Base-by-base conservation (phyloP, 768 basidiomycete species). In the Atractiella rhizophila region DNA sequence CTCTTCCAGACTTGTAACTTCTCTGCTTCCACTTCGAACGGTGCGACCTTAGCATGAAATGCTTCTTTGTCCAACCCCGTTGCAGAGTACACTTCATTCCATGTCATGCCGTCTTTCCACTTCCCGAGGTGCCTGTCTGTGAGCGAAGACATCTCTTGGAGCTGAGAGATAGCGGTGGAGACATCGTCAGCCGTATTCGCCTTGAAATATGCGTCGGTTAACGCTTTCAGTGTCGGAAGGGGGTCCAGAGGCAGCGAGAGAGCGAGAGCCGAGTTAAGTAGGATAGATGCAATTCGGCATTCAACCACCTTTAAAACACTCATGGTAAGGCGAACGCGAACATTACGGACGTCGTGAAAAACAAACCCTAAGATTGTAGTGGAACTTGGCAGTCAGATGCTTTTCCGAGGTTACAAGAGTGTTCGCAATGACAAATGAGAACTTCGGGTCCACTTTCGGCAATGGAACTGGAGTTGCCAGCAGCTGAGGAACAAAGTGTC, bases 1-100 rank as follows among this genome's bases (percentile, higher is more conserved):
- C 83, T 70, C 49, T 74, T 74, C 64, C 77, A 80, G 13, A 86
- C 59, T 54, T 81, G 74, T 63, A 83, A 83, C 29, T 25, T 43
- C 7, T 39, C 37, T 13, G 46, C 44, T 35, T 44, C 46, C 28
- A 47, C 43, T 21, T 47, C 46, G 24, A 47, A 47, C n/a, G n/a
- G n/a, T n/a, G n/a, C n/a, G n/a, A n/a, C n/a, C 28, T 37, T 32
- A 9, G 43, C 28, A 32, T 47, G 46, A 33, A 47, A 47, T 15
- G 72, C 58, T 26, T 66, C 65, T 19, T 54, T 55, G 8, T 63
- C 51, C 48, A 74, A 60, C 40, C 51, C 60, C 53, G 64, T 61
- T 37, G 77, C 53, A 44, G 61, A 62, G 2, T 61, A 55, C n/a
- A 56, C 60, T 34, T 50, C 48, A 7, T 49, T 45, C 47, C 50